Percentiles rank a stretch among this genome's conserved stretches.
Conservation (phyloP, 495 filamentous ascomycete species). For the Aspergillus diversus region DNA sequence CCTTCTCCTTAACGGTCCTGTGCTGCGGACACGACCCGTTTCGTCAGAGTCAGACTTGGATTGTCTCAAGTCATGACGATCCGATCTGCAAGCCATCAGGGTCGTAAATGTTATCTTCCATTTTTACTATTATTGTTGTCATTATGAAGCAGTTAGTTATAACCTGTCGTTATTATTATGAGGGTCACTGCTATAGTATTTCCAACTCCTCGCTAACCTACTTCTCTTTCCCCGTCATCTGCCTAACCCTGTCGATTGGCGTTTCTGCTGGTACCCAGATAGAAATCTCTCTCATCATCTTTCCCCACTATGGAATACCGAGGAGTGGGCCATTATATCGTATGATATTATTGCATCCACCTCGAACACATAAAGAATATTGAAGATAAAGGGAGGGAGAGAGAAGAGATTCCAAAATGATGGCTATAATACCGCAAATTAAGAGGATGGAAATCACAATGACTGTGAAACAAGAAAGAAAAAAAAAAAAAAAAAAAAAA, state of each 20-base stretch:
- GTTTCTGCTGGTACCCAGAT: conserved; percentile 4
- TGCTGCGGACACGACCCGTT: conserved; percentile 8
- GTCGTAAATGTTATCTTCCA: conserved; percentile 1
- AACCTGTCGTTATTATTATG: neutral
- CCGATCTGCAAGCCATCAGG: conserved; percentile 44
- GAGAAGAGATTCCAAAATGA: neutral
- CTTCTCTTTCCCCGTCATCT: conserved; percentile 3
- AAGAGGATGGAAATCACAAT: conserved; percentile 1
- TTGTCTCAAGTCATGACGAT: conserved; percentile 43
- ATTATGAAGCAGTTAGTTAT: neutral
- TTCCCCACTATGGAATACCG: neutral
- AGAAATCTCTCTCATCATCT: neutral
- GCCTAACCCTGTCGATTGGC: neutral
- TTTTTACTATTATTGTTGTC: conserved; percentile 10
- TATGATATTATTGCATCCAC: neutral
- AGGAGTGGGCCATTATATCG: neutral
- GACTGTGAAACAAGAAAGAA: neutral
- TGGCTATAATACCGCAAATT: neutral
- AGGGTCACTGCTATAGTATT: neutral
- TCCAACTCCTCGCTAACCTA: neutral
- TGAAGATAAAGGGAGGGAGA: neutral
- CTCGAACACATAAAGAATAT: neutral
- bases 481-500: neutral
- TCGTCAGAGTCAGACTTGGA: conserved; percentile 6
- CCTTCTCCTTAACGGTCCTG: conserved; percentile 14